These are phyloP conservation scores for Claviceps digitariae DNA, from an alignment of 2,329 filamentous ascomycete species.

Conservation along the genomic window DNA sequence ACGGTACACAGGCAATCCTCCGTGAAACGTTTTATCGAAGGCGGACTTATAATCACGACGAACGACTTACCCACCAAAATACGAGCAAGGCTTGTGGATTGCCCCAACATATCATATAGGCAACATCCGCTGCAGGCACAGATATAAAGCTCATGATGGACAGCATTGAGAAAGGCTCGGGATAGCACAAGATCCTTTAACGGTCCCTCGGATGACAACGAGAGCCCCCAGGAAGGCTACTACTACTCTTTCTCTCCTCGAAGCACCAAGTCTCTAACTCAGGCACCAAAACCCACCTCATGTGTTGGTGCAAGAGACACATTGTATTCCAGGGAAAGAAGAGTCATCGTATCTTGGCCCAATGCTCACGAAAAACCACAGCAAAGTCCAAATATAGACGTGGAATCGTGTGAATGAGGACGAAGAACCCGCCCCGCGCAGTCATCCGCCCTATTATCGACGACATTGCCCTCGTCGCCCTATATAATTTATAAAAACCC, in stretches of 20 bases:
- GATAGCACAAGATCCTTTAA: neutral
- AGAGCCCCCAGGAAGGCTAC: neutral
- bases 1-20: no score
- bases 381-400: neutral
- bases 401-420: neutral
- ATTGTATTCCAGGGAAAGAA: neutral
- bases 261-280: neutral
- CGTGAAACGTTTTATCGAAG: no score
- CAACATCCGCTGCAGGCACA: neutral
- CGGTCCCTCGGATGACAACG: neutral
- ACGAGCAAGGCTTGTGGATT: neutral
- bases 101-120: neutral
- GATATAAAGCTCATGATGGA: neutral
- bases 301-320: neutral
- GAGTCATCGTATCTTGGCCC: neutral
- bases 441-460: neutral
- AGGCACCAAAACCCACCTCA: neutral
- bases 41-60: no score
- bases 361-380: neutral
- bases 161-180: neutral
- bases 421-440: neutral
- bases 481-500: neutral
- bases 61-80: no score
- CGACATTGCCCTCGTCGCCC: neutral
- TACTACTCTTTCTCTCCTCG: neutral